A percentile compares a stretch with the other conserved stretches of the same genome.
phyloP scores from a whole-genome alignment of 225 moss, liverwort and hornwort genomes.

The Anthoceros angustus region DNA sequence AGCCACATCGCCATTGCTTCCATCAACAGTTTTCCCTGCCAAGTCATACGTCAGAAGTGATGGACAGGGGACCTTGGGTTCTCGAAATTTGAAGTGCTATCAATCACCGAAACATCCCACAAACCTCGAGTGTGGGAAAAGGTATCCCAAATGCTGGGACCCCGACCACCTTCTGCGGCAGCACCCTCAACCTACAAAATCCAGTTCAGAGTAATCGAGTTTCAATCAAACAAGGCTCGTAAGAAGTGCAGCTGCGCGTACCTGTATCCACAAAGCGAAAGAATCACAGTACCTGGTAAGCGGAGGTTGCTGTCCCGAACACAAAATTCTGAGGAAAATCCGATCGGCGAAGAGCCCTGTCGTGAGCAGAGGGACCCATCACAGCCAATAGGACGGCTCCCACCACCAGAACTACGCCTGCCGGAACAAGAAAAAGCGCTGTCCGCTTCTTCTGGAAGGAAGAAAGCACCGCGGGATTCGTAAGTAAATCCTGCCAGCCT shows the following conservation, averaged over 20 bases:
- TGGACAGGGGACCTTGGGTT: no score
- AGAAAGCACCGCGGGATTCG: no score
- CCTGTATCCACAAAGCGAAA: neutral
- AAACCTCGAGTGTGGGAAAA: slow-evolving; percentile 52
- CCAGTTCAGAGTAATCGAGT: neutral
- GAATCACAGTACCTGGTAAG: slow-evolving; percentile 40
- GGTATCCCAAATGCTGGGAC: slow-evolving; percentile 64
- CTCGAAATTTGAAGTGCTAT: no score
- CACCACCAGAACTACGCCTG: no score
- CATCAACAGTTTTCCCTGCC: slow-evolving; percentile 41
- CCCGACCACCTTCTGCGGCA: slow-evolving; percentile 43
- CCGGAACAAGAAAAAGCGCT: neutral
- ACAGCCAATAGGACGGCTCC: neutral
- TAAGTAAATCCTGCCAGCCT: no score
- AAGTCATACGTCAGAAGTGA: neutral
- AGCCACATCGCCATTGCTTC: slow-evolving; percentile 41
- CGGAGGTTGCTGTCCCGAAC: slow-evolving; percentile 52
- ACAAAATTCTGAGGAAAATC: slow-evolving; percentile 41
- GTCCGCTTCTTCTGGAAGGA: no score
- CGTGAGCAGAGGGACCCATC: neutral
- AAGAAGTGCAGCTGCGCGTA: neutral
- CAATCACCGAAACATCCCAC: no score
- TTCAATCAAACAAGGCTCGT: neutral
- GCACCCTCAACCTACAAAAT: slow-evolving; percentile 70
- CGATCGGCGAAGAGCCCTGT: slow-evolving; percentile 21